These are phyloP conservation scores for Colletotrichum zoysiae DNA, from an alignment of 2,329 filamentous ascomycete genomes.

Conservation along the genomic window DNA sequence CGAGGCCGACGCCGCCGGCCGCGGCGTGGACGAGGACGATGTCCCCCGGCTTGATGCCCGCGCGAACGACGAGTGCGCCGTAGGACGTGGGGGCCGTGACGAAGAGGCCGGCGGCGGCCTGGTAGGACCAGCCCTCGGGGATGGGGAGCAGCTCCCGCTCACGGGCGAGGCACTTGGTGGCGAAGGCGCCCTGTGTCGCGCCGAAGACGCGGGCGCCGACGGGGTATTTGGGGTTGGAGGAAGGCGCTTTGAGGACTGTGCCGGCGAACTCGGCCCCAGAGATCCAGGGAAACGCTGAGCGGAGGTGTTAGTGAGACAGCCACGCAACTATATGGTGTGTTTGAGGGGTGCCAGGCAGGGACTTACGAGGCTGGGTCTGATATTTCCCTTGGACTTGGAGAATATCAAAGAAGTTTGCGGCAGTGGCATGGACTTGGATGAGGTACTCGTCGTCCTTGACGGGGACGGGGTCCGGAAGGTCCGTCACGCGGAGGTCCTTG, in stretches of 20 bases:
- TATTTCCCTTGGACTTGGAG: slow-evolving; percentile 97
- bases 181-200: slow-evolving; percentile 86
- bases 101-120: slow-evolving; percentile 88
- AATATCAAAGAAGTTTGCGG: slow-evolving; percentile 97
- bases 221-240: slow-evolving; percentile 72
- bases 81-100: slow-evolving; percentile 94
- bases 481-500: slow-evolving; percentile 79
- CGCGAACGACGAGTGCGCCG: slow-evolving; percentile 82
- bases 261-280: slow-evolving; percentile 91
- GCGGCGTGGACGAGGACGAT: slow-evolving; percentile 92
- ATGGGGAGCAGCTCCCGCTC: slow-evolving; percentile 80
- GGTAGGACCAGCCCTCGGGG: slow-evolving; percentile 84
- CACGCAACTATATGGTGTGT: background rate
- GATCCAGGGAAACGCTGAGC: slow-evolving; percentile 82
- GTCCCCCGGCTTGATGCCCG: slow-evolving; percentile 82
- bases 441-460: slow-evolving; percentile 81
- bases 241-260: slow-evolving; percentile 75
- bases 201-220: slow-evolving; percentile 89
- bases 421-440: slow-evolving; percentile 86
- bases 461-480: slow-evolving; percentile 81
- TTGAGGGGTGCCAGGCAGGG: background rate
- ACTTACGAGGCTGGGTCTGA: slow-evolving; percentile 82
- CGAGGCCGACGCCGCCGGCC: slow-evolving; percentile 90
- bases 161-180: slow-evolving; percentile 76
- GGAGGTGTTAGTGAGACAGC: background rate